Conservation (phyloP, 2,329 filamentous ascomycete genomes). For the Amesomyces nigricolor region DNA sequence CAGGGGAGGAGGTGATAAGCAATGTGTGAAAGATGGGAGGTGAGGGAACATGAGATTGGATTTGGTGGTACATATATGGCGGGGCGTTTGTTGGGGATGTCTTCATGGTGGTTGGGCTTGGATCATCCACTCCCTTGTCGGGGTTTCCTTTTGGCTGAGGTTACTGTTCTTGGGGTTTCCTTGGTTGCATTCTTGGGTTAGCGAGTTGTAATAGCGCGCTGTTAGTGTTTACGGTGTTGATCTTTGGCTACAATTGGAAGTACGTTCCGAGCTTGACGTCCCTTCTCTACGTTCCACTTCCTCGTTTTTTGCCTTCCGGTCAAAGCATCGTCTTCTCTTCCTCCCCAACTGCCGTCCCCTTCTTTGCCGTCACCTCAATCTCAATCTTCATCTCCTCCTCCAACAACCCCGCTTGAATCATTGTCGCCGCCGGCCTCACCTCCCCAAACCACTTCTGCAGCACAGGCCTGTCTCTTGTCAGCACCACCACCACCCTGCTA, state of each 20-base stretch:
- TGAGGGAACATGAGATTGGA: background rate
- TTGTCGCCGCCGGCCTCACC: slow-evolving; percentile 48
- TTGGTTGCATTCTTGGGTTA: background rate
- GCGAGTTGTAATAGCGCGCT: background rate
- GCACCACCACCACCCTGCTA: background rate
- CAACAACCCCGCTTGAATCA: slow-evolving; percentile 47
- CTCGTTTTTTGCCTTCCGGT: too few species aligned
- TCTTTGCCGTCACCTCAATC: slow-evolving; percentile 33
- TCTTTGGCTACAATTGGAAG: too few species aligned
- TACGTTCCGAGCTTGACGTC: background rate
- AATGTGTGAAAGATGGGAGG: background rate
- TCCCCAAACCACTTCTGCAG: slow-evolving; percentile 45
- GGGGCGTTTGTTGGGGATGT: background rate
- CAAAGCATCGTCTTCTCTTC: background rate
- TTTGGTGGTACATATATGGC: background rate
- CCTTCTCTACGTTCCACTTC: too few species aligned
- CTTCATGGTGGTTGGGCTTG: background rate
- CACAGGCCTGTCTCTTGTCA: slow-evolving; percentile 34
- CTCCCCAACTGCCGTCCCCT: background rate
- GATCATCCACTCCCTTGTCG: background rate
- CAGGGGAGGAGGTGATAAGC: background rate
- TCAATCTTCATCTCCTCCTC: slow-evolving; percentile 42
- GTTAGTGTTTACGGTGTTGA: too few species aligned
- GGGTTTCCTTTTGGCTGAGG: background rate
- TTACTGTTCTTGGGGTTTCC: background rate